These are phyloP conservation scores for Boletus fagicola DNA, from an alignment of 768 basidiomycete genomes.

Conservation along the genomic window DNA sequence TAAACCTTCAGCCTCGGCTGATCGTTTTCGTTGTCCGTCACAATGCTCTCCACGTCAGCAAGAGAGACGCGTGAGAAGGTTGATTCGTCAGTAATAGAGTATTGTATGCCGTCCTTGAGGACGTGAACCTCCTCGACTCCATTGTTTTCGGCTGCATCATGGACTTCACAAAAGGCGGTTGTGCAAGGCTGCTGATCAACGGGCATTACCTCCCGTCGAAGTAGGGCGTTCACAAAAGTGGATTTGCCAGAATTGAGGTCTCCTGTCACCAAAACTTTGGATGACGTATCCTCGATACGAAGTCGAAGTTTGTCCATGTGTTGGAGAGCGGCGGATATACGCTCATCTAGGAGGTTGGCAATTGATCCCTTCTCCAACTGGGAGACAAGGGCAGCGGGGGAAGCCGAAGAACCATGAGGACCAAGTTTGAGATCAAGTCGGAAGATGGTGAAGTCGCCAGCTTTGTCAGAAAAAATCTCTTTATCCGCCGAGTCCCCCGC, in stretches of 20 bases:
- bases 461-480: conserved; percentile 40
- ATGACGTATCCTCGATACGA: conserved; percentile 88
- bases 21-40: conserved; percentile 57
- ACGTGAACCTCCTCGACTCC: conserved; percentile 86
- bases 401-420: conserved; percentile 58
- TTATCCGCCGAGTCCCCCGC: conserved; percentile 29
- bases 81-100: conserved; percentile 66
- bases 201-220: conserved; percentile 90
- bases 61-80: conserved; percentile 74
- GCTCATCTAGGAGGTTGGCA: conserved; percentile 85
- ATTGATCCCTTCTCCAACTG: conserved; percentile 93
- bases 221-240: conserved; percentile 94
- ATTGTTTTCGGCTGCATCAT: conserved; percentile 79
- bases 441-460: conserved; percentile 79
- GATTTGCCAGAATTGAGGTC: conserved; percentile 99
- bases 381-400: conserved; percentile 73
- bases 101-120: conserved; percentile 63
- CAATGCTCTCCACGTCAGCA: conserved; percentile 72
- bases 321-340: conserved; percentile 66
- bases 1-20: conserved; percentile 81
- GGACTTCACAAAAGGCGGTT: conserved; percentile 95
- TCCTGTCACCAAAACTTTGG: conserved; percentile 96
- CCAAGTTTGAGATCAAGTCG: conserved; percentile 93
- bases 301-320: conserved; percentile 84
- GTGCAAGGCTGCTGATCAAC: conserved; percentile 98